A percentile compares a stretch with the other conserved stretches of the same genome.
Conservation (phyloP, 352 stramenopile genomes). For the Phytopythium oedochilum region DNA sequence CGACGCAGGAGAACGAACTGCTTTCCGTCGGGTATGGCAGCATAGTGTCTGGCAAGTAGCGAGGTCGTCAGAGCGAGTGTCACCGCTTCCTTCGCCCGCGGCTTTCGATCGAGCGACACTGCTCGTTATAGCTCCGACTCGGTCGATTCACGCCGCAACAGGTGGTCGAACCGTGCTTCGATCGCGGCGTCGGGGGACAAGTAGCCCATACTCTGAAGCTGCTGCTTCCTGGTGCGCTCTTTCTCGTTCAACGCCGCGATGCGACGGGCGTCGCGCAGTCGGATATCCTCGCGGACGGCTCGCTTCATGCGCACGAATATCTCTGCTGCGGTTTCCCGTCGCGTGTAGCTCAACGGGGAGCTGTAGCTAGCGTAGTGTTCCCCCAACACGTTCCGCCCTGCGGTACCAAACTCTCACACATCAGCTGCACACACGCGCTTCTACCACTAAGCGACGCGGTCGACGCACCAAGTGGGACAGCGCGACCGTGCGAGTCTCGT, state of each 20-base stretch:
- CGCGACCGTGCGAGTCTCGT: conserved; percentile 12
- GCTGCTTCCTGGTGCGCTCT: conserved; percentile 13
- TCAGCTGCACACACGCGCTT: too few species aligned
- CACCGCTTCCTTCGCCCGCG: too few species aligned
- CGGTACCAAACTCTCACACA: too few species aligned
- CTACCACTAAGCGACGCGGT: too few species aligned
- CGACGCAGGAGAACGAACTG: not conserved
- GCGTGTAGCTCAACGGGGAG: conserved; percentile 15
- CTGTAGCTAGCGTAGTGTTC: conserved; percentile 16
- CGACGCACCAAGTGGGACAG: conserved; percentile 14
- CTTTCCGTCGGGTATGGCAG: not conserved
- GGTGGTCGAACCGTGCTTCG: conserved; percentile 25
- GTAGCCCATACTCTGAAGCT: conserved; percentile 17
- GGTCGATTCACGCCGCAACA: not conserved
- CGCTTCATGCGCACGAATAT: conserved; percentile 26
- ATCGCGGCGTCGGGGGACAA: conserved; percentile 24
- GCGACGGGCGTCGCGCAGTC: conserved; percentile 19
- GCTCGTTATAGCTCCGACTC: not conserved
- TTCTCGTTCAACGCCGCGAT: conserved; percentile 24
- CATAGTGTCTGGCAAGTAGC: conserved; percentile 6
- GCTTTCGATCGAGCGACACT: not conserved
- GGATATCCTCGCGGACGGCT: conserved; percentile 18
- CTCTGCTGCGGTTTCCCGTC: conserved; percentile 11
- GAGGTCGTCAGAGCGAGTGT: conserved; percentile 12
- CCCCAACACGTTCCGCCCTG: conserved; percentile 22